Evolutionary conservation across 345 rosid species (phyloP), one percentile per base, ranked within the genome.

Genomic region (Carallia pectinifolia): DNA sequence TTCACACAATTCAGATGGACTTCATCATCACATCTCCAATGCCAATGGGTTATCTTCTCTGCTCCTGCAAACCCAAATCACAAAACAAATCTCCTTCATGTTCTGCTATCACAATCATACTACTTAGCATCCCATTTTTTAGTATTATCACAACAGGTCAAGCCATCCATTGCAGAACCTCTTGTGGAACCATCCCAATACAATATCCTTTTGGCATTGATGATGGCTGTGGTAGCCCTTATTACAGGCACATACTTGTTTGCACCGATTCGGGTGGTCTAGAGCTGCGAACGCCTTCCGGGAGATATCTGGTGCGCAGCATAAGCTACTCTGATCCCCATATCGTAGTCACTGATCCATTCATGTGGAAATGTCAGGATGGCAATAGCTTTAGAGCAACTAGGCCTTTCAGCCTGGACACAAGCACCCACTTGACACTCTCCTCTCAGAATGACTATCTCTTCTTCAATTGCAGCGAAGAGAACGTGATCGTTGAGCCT

Each of bases 211-310:
- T 94, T 12, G 85, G 89, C 38, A 81, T 91, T 56, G 96, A 90
- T 30, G 97, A 92, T 9, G 97, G 97, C 23, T 95, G 99, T 50
- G 97, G 97, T 40, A 90, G 91, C 69, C 91, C 96, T 29, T 89
- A 86, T 69, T 95, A 90, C 84, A 82, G 92, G 4, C 91, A 82
- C 88, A 83, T 91, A 80, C 96, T 95, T 6, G 67, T 79, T 7
- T 90, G 97, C 79, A 82, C 95, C 4, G 84, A 85, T 31, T 63
- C 83, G 2, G 85, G 82, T 53, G 70, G 54, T n/a, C 91, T 92
- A 12, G 85, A 90, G 72, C 89, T 95, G 7, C 81, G 91, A 53
- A 90, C 97, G 7, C 99, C 97, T 5, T 92, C 99, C 0, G 96
- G 97, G 5, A 72, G 83, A 47, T 92, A 92, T 76, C 96, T 85